phyloP scores from a whole-genome alignment of 1,284 basidiomycete genomes.

The Cystobasidium pallidum region DNA sequence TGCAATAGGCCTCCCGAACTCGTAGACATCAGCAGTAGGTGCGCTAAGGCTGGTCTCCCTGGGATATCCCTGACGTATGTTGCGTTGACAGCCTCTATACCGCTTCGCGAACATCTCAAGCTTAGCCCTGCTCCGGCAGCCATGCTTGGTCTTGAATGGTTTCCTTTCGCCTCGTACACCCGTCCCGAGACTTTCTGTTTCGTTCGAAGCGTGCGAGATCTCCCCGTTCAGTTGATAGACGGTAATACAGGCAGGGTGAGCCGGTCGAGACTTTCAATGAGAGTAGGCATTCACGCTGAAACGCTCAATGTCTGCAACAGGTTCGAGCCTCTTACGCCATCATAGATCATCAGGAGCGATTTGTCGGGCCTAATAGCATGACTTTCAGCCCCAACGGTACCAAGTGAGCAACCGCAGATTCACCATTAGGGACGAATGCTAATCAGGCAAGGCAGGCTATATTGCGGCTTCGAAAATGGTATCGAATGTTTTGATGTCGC shows the following conservation, averaged over 20 bases:
- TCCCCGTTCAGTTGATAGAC: constrained; percentile 78
- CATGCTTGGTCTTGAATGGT: constrained; percentile 63
- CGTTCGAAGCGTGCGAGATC: constrained; percentile 74
- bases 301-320: constrained; percentile 57
- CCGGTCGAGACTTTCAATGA: not conserved
- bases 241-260: constrained; percentile 71
- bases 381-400: constrained; percentile 71
- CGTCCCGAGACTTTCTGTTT: constrained; percentile 75
- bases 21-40: constrained; percentile 27
- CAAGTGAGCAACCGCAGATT: constrained; percentile 63
- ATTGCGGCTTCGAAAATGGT: constrained; percentile 85
- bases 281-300: not conserved
- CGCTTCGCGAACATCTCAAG: constrained; percentile 16
- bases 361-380: constrained; percentile 79
- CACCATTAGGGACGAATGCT: not conserved
- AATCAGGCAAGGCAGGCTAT: constrained; percentile 64
- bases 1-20: constrained; percentile 31
- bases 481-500: constrained; percentile 84
- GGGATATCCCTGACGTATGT: not conserved
- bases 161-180: constrained; percentile 67
- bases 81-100: not conserved
- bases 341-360: constrained; percentile 84
- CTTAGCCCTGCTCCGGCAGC: constrained; percentile 25
- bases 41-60: not conserved
- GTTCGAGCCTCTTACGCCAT: constrained; percentile 87